Base-by-base conservation (phyloP, 2,329 filamentous ascomycete genomes). In the Magnaporthales sp. region DNA sequence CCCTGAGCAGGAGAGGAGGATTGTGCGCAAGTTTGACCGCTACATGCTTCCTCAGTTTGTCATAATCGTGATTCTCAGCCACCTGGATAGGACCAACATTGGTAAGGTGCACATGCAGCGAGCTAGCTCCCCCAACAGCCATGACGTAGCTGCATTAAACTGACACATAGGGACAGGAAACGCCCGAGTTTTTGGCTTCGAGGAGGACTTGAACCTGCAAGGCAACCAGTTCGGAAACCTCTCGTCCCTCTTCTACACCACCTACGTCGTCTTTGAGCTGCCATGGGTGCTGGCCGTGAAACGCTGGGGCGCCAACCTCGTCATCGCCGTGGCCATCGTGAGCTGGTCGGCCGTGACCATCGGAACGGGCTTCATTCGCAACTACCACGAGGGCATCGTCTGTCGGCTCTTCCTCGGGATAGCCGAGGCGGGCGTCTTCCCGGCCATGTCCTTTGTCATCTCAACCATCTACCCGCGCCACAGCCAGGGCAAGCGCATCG, bases 401-500 rank as follows among this genome's bases (percentile, higher is more conserved):
- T 56, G 62, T 3, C 68, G 68, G n/a, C 51, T 66, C 24, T 56
- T 68, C 22, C 64, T 69, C 26, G 68, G 68, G 26, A 27, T 66
- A 19, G 70, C 71, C 60, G 74, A 75, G 66, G 71, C 73, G 13
- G 74, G 73, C 27, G 65, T 75, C 29, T 70, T 74, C 13, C 74
- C 73, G 6, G 73, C 71, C 38, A 70, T 72, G 54, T 67, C 70
- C 9, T 75, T 74, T 66, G 67, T 74, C 32, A 73, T 75, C 30
- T 68, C 70, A 2, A 74, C 74, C 68, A 74, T 75, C 30, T 76
- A 76, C 68, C 70, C 73, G 30, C 67, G 72, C 10, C 68, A 73
- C 61, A 71, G 74, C 64, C 66, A 73, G 4, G 74, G 73, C 62
- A 71, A 70, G 70, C 72, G 73, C 15, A 61, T 70, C 32, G 68